Percentiles rank a stretch among this genome's conserved stretches.
Evolutionary conservation across 129 eudicot genomes (phyloP).

Genomic region (Centaurea solstitialis): DNA sequence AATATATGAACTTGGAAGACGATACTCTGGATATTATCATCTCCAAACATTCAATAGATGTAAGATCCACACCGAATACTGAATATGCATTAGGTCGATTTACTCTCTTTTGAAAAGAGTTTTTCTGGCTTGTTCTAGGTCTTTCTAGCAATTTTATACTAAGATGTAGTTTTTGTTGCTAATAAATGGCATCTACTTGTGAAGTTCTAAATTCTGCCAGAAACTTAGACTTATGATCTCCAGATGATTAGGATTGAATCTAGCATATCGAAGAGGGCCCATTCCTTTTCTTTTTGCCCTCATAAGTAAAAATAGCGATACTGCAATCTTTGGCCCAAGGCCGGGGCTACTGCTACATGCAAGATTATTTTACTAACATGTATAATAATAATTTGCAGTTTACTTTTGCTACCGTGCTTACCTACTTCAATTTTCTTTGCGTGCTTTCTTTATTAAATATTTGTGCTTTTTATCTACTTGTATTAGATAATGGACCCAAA

Average conservation of each 20-base stretch:
- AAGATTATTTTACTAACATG: background rate
- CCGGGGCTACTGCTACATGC: background rate
- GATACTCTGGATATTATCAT: background rate
- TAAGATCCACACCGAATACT: background rate
- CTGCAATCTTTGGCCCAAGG: background rate
- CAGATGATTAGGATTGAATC: background rate
- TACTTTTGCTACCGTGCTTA: background rate
- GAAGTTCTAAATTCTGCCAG: background rate
- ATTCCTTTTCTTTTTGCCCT: no score
- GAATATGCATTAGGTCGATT: background rate
- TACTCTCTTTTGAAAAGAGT: background rate
- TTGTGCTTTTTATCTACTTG: slow-evolving; percentile 18
- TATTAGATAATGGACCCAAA: slow-evolving; percentile 98
- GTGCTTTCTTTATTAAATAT: slow-evolving; percentile 9
- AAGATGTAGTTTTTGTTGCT: background rate
- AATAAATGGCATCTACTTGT: background rate
- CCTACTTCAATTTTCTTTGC: background rate
- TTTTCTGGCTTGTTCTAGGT: background rate
- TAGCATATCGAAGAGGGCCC: no score
- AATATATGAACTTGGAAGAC: background rate
- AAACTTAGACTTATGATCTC: background rate
- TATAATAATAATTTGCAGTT: background rate
- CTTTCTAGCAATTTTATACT: background rate
- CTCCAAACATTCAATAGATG: background rate
- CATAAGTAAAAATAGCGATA: no score